These are phyloP conservation scores for Xylaria digitata DNA, from an alignment of 2,329 filamentous ascomycete species.

Conservation along the genomic window DNA sequence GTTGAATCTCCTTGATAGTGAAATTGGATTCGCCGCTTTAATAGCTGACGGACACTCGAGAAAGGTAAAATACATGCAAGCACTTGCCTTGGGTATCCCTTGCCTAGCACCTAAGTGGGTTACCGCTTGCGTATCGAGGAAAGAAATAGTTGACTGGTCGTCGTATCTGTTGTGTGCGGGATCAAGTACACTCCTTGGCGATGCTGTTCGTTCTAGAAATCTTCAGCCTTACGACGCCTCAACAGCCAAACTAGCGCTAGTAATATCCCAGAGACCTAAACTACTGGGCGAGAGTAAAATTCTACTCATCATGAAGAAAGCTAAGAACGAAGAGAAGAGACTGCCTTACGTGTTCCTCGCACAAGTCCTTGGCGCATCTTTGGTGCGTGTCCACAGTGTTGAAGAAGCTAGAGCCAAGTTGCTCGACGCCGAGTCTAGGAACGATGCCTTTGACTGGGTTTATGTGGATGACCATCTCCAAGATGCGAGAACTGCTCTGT, in stretches of 20 bases:
- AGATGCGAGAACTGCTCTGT: conserved; percentile 64
- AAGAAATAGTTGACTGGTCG: conserved; percentile 75
- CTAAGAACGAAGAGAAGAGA: conserved; percentile 71
- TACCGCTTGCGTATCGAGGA: conserved; percentile 72
- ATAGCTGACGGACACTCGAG: conserved; percentile 88
- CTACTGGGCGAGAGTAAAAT: conserved; percentile 74
- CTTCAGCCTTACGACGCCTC: conserved; percentile 70
- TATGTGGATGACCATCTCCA: conserved; percentile 76
- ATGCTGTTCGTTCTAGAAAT: conserved; percentile 79
- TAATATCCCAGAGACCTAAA: conserved; percentile 69
- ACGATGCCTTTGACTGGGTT: conserved; percentile 75
- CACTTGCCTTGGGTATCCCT: conserved; percentile 87
- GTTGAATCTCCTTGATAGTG: conserved; percentile 65
- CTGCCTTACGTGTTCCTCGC: conserved; percentile 83
- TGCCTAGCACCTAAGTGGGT: conserved; percentile 88
- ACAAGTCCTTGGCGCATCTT: conserved; percentile 77
- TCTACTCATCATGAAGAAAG: conserved; percentile 76
- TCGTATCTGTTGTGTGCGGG: conserved; percentile 89
- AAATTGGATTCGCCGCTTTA: conserved; percentile 81
- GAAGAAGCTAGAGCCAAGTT: conserved; percentile 72
- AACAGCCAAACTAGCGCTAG: conserved; percentile 65
- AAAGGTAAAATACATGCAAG: conserved; percentile 93
- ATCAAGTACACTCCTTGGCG: conserved; percentile 78
- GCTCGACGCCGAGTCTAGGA: conserved; percentile 59
- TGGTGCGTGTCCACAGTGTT: conserved; percentile 74